These are phyloP conservation scores for Malassezia yamatoensis DNA, from an alignment of 1,284 basidiomycete genomes.

Conservation along the genomic window DNA sequence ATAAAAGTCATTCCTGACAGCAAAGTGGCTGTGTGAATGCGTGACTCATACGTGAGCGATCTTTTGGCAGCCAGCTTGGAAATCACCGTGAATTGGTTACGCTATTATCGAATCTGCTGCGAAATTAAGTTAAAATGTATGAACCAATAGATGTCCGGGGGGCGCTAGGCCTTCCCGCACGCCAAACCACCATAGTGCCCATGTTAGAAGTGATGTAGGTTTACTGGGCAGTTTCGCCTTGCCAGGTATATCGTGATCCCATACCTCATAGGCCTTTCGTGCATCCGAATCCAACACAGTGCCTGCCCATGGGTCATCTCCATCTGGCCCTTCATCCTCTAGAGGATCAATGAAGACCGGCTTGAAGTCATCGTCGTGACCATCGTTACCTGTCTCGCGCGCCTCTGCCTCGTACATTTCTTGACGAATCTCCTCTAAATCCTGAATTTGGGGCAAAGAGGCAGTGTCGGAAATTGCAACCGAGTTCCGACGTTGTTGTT, in stretches of 20 bases:
- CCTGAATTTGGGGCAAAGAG: not conserved
- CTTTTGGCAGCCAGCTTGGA: no score
- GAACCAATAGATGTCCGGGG: slow-evolving; percentile 10
- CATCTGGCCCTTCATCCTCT: not conserved
- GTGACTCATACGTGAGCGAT: not conserved
- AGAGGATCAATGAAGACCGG: slow-evolving; percentile 13
- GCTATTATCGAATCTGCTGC: no score
- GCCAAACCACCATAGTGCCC: slow-evolving; percentile 9
- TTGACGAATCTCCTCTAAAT: not conserved
- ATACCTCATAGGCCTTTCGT: not conserved
- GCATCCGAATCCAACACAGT: slow-evolving; percentile 13
- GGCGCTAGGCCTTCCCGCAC: slow-evolving; percentile 6
- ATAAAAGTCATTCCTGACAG: no score
- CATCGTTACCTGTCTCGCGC: not conserved
- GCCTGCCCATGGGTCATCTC: slow-evolving; percentile 2
- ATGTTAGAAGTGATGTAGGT: slow-evolving; percentile 8
- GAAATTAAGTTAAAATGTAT: not conserved
- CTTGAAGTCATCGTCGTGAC: not conserved
- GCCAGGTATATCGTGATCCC: not conserved
- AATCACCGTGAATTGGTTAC: no score
- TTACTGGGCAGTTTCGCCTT: not conserved
- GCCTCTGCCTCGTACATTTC: not conserved
- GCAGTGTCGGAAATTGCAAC: not conserved
- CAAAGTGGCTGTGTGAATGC: slow-evolving; percentile 8
- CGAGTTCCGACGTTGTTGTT: not conserved